Conservation (phyloP, 2,329 filamentous ascomycete genomes). For the Colletotrichum gigasporum region DNA sequence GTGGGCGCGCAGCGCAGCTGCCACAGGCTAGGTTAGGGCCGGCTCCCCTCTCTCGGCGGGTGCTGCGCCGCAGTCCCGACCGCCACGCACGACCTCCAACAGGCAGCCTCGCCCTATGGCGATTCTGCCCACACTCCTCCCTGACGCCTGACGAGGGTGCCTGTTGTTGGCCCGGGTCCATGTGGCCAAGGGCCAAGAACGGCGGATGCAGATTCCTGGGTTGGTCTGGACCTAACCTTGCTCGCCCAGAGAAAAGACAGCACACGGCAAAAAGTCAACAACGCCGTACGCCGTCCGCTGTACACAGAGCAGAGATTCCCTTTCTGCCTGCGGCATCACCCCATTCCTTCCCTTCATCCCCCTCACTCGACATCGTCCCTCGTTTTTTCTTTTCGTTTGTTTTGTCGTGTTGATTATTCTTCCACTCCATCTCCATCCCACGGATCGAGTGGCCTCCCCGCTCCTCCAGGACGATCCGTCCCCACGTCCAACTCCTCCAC, state of each 20-base stretch:
- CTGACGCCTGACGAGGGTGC: background rate
- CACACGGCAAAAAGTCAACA: background rate
- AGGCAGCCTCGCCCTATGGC: background rate
- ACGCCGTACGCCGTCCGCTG: background rate
- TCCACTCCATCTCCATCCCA: background rate
- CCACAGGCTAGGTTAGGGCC: no score
- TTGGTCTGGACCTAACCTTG: background rate
- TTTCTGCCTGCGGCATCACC: constrained; percentile 14
- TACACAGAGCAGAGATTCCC: background rate
- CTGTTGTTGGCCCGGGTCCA: background rate
- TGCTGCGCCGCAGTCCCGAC: background rate
- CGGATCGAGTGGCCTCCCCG: background rate
- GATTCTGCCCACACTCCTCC: background rate
- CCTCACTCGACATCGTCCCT: constrained; percentile 8
- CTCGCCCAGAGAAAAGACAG: background rate
- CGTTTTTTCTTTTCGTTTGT: constrained; percentile 1
- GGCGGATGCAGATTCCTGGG: background rate
- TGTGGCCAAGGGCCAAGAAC: background rate
- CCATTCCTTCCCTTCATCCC: background rate
- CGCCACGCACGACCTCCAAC: background rate
- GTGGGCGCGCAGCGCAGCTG: no score
- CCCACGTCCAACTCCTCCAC: background rate
- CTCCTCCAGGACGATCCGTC: background rate
- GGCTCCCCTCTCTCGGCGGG: background rate
- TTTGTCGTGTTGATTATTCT: background rate